A percentile compares a stretch with the other conserved stretches of the same genome.
phyloP scores from a whole-genome alignment of 106 monocot species.

The Acorus gramineus region DNA sequence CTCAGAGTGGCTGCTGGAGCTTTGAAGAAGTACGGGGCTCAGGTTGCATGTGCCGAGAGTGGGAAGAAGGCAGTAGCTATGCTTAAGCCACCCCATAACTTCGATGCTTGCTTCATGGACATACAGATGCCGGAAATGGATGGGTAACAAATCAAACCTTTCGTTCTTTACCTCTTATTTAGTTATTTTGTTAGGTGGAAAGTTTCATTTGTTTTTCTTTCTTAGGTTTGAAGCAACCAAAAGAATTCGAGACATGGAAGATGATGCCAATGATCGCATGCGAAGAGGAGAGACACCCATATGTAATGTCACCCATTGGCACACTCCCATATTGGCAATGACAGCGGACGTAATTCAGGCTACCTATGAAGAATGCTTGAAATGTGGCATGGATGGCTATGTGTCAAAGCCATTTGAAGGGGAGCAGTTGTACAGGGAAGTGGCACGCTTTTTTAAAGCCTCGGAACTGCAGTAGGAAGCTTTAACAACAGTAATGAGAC shows the following conservation, averaged over 20 bases:
- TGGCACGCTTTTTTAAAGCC: slow-evolving; percentile 6
- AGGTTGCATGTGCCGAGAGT: slow-evolving; percentile 60
- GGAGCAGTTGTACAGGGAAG: slow-evolving; percentile 12
- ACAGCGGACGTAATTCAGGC: slow-evolving; percentile 12
- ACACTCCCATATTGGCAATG: slow-evolving; percentile 10
- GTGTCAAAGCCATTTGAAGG: slow-evolving; percentile 12
- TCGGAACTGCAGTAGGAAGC: no score
- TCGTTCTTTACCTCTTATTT: background rate
- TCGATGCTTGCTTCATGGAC: slow-evolving; percentile 91
- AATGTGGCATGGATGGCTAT: slow-evolving; percentile 17
- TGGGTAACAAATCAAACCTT: slow-evolving; percentile 6
- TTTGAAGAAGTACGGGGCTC: slow-evolving; percentile 79
- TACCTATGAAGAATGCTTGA: slow-evolving; percentile 9
- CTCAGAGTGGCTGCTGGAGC: slow-evolving; percentile 80
- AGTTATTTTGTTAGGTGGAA: no score
- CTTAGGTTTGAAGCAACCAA: slow-evolving; percentile 10
- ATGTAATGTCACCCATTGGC: slow-evolving; percentile 1
- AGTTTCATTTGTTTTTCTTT: background rate
- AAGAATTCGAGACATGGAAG: slow-evolving; percentile 6
- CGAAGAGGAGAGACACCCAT: background rate
- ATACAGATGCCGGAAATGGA: slow-evolving; percentile 92
- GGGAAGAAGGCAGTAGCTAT: slow-evolving; percentile 61
- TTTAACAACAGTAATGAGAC: no score
- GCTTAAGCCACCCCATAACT: slow-evolving; percentile 65
- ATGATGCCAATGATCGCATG: slow-evolving; percentile 3